phyloP scores from a whole-genome alignment of 805 yeast species.

The Candida maltosa region DNA sequence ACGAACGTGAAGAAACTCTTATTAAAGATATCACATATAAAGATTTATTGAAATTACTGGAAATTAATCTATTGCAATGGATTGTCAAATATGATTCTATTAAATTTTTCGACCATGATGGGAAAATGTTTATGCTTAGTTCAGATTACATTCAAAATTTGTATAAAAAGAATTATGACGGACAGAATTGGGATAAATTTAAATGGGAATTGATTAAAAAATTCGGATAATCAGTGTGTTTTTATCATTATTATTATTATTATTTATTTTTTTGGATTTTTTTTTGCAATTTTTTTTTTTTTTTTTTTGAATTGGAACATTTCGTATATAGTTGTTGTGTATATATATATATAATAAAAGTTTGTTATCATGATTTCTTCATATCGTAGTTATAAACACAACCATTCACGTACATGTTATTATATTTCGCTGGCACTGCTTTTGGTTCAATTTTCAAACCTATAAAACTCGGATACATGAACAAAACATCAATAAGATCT shows the following conservation, averaged over 20 bases:
- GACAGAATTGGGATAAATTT: conserved; percentile 10
- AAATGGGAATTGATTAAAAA: conserved; percentile 11
- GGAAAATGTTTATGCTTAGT: conserved; percentile 6
- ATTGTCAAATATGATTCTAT: conserved; percentile 34
- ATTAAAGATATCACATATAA: conserved; percentile 11
- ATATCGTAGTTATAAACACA: no score
- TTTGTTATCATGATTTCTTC: no score
- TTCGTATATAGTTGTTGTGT: no score
- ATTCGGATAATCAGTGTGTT: background rate
- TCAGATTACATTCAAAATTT: conserved; percentile 7
- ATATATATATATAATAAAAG: no score
- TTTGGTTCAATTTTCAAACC: no score
- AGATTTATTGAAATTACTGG: conserved; percentile 15
- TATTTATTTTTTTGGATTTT: no score
- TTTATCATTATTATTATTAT: background rate
- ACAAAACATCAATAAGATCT: no score
- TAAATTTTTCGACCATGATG: conserved; percentile 8
- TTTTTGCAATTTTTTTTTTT: no score
- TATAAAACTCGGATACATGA: no score
- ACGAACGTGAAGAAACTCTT: conserved; percentile 7
- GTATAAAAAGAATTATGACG: conserved; percentile 4
- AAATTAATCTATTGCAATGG: conserved; percentile 30
- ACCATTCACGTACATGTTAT: no score
- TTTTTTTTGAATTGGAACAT: no score
- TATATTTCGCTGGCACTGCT: no score